Percentiles rank a stretch among this genome's conserved stretches.
phyloP scores from a whole-genome alignment of 805 yeast genomes.

The Starmerella stigmatis region DNA sequence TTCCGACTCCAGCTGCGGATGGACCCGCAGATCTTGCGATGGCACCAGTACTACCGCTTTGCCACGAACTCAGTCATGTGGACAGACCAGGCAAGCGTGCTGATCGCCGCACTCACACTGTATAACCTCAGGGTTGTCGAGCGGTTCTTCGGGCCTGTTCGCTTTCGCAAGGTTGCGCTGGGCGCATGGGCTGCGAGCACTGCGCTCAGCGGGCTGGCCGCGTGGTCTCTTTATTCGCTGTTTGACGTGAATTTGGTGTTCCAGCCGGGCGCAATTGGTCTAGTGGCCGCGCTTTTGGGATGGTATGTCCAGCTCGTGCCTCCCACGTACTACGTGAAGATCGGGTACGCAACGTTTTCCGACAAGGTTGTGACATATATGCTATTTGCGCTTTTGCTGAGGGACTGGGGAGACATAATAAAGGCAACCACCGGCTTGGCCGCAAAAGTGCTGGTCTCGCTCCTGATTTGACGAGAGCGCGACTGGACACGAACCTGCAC shows the following conservation, averaged over 20 bases:
- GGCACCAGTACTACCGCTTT: constrained; percentile 1
- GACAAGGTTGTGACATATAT: constrained; percentile 1
- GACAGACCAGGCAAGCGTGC: constrained; percentile 1
- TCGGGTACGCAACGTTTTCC: neutral
- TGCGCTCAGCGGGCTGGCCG: neutral
- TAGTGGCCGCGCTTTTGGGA: neutral
- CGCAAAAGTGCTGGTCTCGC: neutral
- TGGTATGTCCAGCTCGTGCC: constrained; percentile 1
- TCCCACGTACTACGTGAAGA: neutral
- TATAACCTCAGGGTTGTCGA: constrained; percentile 1
- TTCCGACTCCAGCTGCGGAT: neutral
- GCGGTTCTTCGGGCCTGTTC: neutral
- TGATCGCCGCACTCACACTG: neutral
- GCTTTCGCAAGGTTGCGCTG: neutral
- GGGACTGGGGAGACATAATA: neutral
- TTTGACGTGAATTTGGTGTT: neutral
- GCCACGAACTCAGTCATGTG: neutral
- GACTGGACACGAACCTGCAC: too few relatives aligned
- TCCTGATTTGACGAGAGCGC: neutral
- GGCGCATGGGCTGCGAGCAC: neutral
- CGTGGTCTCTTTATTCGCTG: neutral
- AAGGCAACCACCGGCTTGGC: neutral
- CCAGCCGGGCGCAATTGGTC: constrained; percentile 1
- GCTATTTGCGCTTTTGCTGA: neutral
- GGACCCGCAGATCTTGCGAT: neutral